Evolutionary conservation across 441 rosid genomes (phyloP), one percentile per base, ranked within the genome.

Genomic region (Macaranga tanarius): DNA sequence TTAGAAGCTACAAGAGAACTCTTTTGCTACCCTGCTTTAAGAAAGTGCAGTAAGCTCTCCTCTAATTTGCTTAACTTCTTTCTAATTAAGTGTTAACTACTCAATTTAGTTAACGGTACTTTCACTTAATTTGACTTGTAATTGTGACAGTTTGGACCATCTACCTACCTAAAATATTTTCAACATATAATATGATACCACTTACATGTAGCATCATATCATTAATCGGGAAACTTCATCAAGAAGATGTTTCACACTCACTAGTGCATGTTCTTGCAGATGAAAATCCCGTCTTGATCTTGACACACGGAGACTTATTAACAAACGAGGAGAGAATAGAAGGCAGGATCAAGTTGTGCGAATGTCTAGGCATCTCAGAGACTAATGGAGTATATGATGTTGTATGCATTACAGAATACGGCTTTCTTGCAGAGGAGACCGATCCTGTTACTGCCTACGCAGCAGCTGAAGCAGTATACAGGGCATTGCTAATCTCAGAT

Each of bases 281-380:
- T 67, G 91, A 87, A 78, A 89, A 80, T 69, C 91, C 89, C 1
- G 65, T 89, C 20, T 57, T 87, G 80, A 78, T 84, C 47, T 57
- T 89, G 68, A 87, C 93, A 20, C 93, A 87, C 13, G 93, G 93
- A 1, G 93, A 89, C 64, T 28, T 82, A 73, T 60, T 89, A 68
- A 60, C 86, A 5, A 54, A 81, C 0, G 90, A 86, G 70, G 89
- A 85, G 65, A 75, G 93, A 71, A 79, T 87, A 0, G 86, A 81
- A 16, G 83, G 72, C 66, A 78, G 93, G 76, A 75, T 87, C 57
- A 83, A 77, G 70, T 71, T 87, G 69, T 86, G 87, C 15, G 84
- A 82, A 74, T 25, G 57, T 25, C 72, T 89, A 10, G 83, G 80
- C 11, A 71, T 82, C 62, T 72, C 86, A 0, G 88, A 73, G 81